Evolutionary conservation across 192 early-diverging fungal species (phyloP).

Genomic region (Gorgonomyces haynaldii): DNA sequence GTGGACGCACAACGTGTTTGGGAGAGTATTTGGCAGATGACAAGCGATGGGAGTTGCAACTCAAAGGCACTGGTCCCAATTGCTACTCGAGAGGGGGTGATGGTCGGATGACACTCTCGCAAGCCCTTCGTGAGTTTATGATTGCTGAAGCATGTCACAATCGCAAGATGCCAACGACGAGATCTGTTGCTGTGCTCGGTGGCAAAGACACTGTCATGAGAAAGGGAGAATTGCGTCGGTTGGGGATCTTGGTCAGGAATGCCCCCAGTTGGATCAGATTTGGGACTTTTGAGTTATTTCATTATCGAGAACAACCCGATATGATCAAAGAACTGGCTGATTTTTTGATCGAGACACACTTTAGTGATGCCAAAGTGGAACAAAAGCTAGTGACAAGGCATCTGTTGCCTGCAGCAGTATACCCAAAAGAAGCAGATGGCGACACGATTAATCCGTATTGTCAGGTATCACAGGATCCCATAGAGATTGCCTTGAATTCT

Average conservation of each 20-base stretch:
- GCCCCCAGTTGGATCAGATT: constrained; percentile 14
- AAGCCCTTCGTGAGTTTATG: constrained; percentile 11
- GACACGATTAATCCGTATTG: constrained; percentile 1
- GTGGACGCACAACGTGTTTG: too few relatives aligned
- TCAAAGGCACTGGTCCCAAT: constrained; percentile 4
- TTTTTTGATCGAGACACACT: constrained; percentile 11
- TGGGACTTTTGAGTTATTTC: constrained; percentile 16
- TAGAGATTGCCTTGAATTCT: constrained; percentile 11
- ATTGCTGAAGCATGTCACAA: constrained; percentile 5
- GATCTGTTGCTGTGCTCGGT: constrained; percentile 10
- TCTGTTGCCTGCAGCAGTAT: constrained; percentile 4
- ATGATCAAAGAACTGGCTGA: constrained; percentile 5
- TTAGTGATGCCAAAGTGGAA: background rate
- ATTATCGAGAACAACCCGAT: constrained; percentile 8
- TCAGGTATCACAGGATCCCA: background rate
- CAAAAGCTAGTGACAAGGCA: background rate
- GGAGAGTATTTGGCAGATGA: too few relatives aligned
- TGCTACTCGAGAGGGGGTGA: constrained; percentile 6
- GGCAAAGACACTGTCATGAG: background rate
- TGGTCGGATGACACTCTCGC: constrained; percentile 2
- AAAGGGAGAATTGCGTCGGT: background rate
- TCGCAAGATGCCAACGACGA: constrained; percentile 6
- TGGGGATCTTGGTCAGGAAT: constrained; percentile 4
- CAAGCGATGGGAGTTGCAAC: background rate
- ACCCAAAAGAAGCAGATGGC: constrained; percentile 6